A percentile compares a stretch with the other conserved stretches of the same genome.
phyloP scores from a whole-genome alignment of 1,139 yeast species.

The Sugiyamaella castrensis region DNA sequence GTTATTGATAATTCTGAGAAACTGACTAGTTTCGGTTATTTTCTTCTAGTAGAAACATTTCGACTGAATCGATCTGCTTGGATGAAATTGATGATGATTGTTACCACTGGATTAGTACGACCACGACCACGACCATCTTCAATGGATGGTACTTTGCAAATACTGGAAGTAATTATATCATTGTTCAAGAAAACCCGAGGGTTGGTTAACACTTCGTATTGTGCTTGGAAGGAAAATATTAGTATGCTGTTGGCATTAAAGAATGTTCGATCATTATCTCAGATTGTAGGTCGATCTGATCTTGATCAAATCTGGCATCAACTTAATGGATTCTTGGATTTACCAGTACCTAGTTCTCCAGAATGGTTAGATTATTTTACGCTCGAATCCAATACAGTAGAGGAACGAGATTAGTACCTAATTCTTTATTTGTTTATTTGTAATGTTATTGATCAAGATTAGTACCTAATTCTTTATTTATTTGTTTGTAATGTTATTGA shows the following conservation, averaged over 20 bases:
- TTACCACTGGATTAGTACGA: conserved; percentile 3
- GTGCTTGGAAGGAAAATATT: conserved; percentile 22
- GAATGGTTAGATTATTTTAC: conserved; percentile 16
- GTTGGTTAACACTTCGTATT: conserved; percentile 15
- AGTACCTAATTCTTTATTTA: no score
- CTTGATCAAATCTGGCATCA: conserved; percentile 13
- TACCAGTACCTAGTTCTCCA: conserved; percentile 11
- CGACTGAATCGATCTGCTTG: conserved; percentile 19
- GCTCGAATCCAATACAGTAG: conserved; percentile 11
- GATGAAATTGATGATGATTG: conserved; percentile 19
- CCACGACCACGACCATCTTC: neutral
- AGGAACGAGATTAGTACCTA: no score
- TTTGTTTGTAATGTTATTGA: no score
- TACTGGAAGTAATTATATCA: conserved; percentile 11
- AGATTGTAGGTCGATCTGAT: conserved; percentile 13
- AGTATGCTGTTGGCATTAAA: conserved; percentile 15
- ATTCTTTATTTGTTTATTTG: no score
- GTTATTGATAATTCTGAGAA: conserved; percentile 9
- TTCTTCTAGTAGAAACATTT: conserved; percentile 7
- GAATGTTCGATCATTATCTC: conserved; percentile 10
- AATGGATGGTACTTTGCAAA: conserved; percentile 4
- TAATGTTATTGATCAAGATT: no score
- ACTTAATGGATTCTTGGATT: conserved; percentile 6
- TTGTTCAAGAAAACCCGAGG: conserved; percentile 12
- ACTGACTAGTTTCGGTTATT: conserved; percentile 9